Base-by-base conservation (phyloP, 2,329 filamentous ascomycete species). In the Calonectria hongkongensis region DNA sequence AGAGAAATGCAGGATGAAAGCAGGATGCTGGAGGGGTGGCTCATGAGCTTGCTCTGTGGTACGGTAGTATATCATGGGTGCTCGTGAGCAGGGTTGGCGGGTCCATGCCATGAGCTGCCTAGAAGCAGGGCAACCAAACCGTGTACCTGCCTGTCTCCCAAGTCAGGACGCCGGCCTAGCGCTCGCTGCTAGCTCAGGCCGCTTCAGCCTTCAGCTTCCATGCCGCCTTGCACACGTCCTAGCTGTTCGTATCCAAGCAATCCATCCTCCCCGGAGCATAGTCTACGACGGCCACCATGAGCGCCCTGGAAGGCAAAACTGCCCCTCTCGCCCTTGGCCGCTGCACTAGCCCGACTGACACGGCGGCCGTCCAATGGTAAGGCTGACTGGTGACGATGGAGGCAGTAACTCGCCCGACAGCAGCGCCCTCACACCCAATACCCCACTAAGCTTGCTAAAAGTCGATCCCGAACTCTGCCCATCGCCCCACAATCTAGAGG, bases 41-140 rank as follows among this genome's bases (percentile, higher is more conserved):
- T 63, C 25, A 63, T 45, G 41, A 30, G 41, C 13, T 47, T 63
- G 58, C 30, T 33, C 5, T 25, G 58, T 30, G 58, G 58, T 28
- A 60, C 54, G 10, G 33, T 39, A 15, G 54, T 60, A 39, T 41
- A 47, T 63, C 41, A 43, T 62, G 58, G 58, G 58, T 47, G 25
- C 27, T 8, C 16, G 27, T 41, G 21, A 16, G 16, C 58, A 13
- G 27, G 41, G 33, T 27, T 60, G 21, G 54, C n/a, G 33, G 39
- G 33, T 21, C 25, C 33, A 36, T 36, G 33, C 54, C 33, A 41
- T 60, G 33, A 41, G 54, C 36, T 60, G 54, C 54, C 54, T 60
- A 15, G 36, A 21, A 41, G 36, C 33, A 27, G 21, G 13, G 27
- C 58, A 63, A 30, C 58, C 12, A 36, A 63, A 30, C 58, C 12